Evolutionary conservation across 768 basidiomycete species (phyloP).

Genomic region (Pisolithus marmoratus): DNA sequence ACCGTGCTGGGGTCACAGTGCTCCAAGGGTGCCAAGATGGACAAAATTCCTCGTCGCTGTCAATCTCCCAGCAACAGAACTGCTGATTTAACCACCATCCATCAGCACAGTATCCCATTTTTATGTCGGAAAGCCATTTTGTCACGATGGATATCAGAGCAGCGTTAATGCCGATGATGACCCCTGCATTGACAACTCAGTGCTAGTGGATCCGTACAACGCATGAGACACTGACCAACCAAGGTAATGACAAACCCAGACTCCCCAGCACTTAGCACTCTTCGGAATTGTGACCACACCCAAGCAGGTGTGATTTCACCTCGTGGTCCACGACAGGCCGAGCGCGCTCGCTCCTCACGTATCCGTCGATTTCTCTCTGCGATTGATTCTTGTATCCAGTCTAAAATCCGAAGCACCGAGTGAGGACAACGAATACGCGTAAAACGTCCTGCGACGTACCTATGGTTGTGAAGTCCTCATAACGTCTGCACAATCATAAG

Average conservation of each 20-base stretch:
- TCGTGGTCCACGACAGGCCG: constrained; percentile 41
- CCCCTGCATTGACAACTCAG: constrained; percentile 43
- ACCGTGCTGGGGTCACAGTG: constrained; percentile 58
- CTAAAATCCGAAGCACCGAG: constrained; percentile 35
- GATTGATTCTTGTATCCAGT: constrained; percentile 96
- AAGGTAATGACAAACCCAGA: constrained; percentile 90
- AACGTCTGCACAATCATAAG: constrained; percentile 51
- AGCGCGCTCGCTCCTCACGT: constrained; percentile 40
- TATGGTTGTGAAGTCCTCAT: constrained; percentile 94
- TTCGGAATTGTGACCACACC: constrained; percentile 59
- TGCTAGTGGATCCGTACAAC: neutral
- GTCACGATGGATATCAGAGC: constrained; percentile 93
- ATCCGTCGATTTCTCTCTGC: constrained; percentile 79
- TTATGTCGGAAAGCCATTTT: constrained; percentile 96
- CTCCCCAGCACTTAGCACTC: constrained; percentile 65
- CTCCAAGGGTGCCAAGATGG: constrained; percentile 94
- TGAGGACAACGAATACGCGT: constrained; percentile 7
- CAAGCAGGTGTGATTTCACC: constrained; percentile 48
- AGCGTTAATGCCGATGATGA: constrained; percentile 90
- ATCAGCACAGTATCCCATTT: constrained; percentile 93
- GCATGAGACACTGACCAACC: constrained; percentile 60
- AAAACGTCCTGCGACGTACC: constrained; percentile 43
- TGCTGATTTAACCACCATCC: constrained; percentile 99
- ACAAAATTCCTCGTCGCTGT: constrained; percentile 75
- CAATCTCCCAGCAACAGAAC: constrained; percentile 98